Base-by-base conservation (phyloP, 768 basidiomycete genomes). In the Nidularia sp. region DNA sequence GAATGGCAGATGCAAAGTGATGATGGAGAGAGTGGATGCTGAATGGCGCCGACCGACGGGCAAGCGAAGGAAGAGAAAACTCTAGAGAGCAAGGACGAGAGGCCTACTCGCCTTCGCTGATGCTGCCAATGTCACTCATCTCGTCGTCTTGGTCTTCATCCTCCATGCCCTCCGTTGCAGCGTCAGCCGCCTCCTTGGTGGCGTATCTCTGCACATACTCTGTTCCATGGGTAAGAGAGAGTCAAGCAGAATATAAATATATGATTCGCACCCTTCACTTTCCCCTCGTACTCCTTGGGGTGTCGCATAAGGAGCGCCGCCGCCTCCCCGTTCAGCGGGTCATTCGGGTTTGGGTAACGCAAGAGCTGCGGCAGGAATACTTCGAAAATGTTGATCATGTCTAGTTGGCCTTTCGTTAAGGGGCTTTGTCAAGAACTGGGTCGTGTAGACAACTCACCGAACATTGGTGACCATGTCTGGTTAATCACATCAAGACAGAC, bases 391-490 rank as follows among this genome's bases (percentile, higher is more conserved):
- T 99, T 99, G 76, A 98, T 92, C 89, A 98, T 95, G 71, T 98
- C 96, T 98, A 47, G 47, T 34, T 31, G 50, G 29, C 35, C 6
- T 33, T 32, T 42, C 44, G 43, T 41, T 42, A 49, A 25, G 18
- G 36, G 10, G 34, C 18, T 35, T 42, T 18, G 41, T 18, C 34
- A 53, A 41, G 22, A 34, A 32, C 13, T 35, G 45, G 35, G 32
- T 48, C 18, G 46, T 25, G 29, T 34, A 15, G 9, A 9, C 15
- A 39, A 75, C 88, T 66, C 66, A 95, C 94, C 94, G 66, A 97
- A 99, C 97, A 99, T 98, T 1, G 97, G 97, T 41, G 97, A 98
- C 97, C 97, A 99, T 12, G 96, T 97, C 74, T 98, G 95, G 66
- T 98, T 98, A 68, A 98, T 98, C 41, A 98, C 97, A 69, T 98